Evolutionary conservation across 2,329 filamentous ascomycete genomes (phyloP).

Genomic region (Diaporthe sp.): DNA sequence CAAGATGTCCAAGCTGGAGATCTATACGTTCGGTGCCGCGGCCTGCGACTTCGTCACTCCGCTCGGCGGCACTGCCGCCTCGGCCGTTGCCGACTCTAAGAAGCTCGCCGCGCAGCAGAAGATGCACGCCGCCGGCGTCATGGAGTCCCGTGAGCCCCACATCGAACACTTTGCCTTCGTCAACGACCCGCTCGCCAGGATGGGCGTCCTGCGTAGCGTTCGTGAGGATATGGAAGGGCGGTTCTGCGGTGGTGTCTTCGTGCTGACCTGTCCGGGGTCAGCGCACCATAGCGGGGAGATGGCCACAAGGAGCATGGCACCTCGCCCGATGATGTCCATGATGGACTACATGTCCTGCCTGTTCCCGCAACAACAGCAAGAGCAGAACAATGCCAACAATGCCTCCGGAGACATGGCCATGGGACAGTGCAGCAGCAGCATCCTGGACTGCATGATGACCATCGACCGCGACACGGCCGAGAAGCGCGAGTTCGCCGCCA

Average conservation of each 20-base stretch:
- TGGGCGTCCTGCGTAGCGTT: conserved; percentile 50
- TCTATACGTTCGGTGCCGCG: conserved; percentile 56
- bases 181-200: conserved; percentile 50
- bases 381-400: conserved; percentile 29
- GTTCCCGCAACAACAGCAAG: conserved; percentile 45
- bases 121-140: conserved; percentile 35
- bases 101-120: conserved; percentile 21
- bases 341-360: conserved; percentile 50
- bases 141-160: conserved; percentile 41
- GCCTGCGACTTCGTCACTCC: conserved; percentile 51
- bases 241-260: conserved; percentile 52
- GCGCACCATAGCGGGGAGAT: not conserved
- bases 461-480: conserved; percentile 54
- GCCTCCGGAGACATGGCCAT: conserved; percentile 28
- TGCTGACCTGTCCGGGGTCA: conserved; percentile 41
- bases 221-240: conserved; percentile 48
- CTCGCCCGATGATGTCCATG: conserved; percentile 39
- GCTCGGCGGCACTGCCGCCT: conserved; percentile 39
- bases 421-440: conserved; percentile 29
- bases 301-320: not conserved
- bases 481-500: conserved; percentile 53
- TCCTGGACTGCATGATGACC: conserved; percentile 47
- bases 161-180: conserved; percentile 50
- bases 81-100: conserved; percentile 27
- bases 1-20: conserved; percentile 50